A percentile compares a stretch with the other conserved stretches of the same genome.
Conservation (phyloP, 768 basidiomycete species). For the Tylopilus subfusipes region DNA sequence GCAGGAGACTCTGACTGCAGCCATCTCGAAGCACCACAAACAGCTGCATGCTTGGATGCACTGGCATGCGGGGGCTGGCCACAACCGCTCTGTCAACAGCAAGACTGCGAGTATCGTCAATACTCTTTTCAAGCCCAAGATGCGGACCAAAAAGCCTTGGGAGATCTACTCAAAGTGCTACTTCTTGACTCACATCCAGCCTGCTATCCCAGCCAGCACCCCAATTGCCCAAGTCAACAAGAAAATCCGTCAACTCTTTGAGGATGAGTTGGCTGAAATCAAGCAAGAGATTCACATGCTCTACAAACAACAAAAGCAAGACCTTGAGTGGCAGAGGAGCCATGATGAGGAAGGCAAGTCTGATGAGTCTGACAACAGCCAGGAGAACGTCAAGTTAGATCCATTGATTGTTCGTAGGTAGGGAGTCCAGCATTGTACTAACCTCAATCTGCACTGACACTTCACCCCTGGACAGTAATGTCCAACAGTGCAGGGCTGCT, state of each 20-base stretch:
- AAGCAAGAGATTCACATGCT: too few relatives aligned
- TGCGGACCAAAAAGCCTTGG: background rate
- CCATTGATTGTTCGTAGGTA: too few relatives aligned
- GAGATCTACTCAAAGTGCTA: background rate
- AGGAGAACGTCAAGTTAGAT: too few relatives aligned
- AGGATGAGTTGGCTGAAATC: background rate
- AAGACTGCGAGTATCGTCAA: background rate
- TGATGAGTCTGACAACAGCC: too few relatives aligned
- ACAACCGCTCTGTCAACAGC: background rate
- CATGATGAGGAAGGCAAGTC: too few relatives aligned
- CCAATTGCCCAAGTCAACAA: background rate
- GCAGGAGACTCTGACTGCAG: background rate
- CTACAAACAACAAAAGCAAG: too few relatives aligned
- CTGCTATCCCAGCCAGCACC: background rate
- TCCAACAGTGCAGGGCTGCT: background rate
- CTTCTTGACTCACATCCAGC: background rate
- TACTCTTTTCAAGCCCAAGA: background rate
- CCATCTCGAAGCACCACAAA: background rate
- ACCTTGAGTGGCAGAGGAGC: too few relatives aligned
- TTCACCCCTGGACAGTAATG: background rate
- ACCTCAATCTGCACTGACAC: too few relatives aligned
- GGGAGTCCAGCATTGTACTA: too few relatives aligned
- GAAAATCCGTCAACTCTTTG: background rate
- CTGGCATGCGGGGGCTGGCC: background rate
- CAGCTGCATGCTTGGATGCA: background rate